Base-by-base conservation (phyloP, 2,329 filamentous ascomycete species). In the Hortaea werneckii region DNA sequence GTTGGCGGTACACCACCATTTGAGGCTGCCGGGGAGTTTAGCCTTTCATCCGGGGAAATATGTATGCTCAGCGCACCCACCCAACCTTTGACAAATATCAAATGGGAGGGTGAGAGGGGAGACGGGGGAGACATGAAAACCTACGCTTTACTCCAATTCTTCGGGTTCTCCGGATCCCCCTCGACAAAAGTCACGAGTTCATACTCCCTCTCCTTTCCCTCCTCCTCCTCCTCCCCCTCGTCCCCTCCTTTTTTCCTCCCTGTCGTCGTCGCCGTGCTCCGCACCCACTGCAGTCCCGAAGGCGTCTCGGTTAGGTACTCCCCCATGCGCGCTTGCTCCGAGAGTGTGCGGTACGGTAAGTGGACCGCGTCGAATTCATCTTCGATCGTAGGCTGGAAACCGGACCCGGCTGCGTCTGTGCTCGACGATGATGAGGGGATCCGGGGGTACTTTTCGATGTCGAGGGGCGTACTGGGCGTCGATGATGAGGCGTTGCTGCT, bases 161-260 rank as follows among this genome's bases (percentile, higher is more conserved):
- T 56, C 5, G 60, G 60, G 38, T 63, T 61, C 8, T 49, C 56
- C 8, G 53, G 51, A 28, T 65, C 62, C 59, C 80, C 69, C 2
- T 81, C 74, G 4, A 73, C 76, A 59, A 92, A 94, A 0, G 82
- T 84, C 30, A 85, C 80, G 7, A 85, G 68, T 47, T 81, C 78
- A 59, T 77, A 81, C 42, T 40, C 50, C 61, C 32, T 35, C 32
- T 35, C 32, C n/a, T 35, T 35, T 20, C 20, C 20, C 20, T 20
- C 20, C 20, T 20, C 20, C 20, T 20, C 20, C 20, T 20, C 20
- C 20, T 20, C 20, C 20, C 4, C 20, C 20, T 20, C 20, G 20
- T 20, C 20, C 20, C 53, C 20, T 20, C 20, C 20, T 20, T 27
- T 32, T 20, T n/a, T 43, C 27, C 38, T 11, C 9, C 50, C 48